These are phyloP conservation scores for Microsporum audouinii DNA, from an alignment of 2,329 filamentous ascomycete genomes.

Conservation along the genomic window DNA sequence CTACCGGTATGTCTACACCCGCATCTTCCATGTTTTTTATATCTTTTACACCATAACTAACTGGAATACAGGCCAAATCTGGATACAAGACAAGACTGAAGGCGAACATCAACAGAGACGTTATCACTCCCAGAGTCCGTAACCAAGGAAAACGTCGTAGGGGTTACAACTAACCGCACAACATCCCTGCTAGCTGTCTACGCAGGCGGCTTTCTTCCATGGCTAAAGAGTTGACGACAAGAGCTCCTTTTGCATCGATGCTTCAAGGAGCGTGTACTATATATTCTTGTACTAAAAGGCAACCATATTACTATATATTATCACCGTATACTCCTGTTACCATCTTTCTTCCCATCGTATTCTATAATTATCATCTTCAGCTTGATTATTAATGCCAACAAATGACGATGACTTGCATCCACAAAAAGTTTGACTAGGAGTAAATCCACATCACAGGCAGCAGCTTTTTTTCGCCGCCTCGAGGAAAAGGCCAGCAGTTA, in stretches of 20 bases:
- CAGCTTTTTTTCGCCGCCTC: neutral
- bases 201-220: neutral
- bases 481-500: neutral
- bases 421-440: neutral
- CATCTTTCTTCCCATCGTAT: neutral
- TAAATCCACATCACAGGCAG: neutral
- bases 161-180: slow-evolving; percentile 44
- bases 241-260: neutral
- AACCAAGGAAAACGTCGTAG: slow-evolving; percentile 82
- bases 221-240: neutral
- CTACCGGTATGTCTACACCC: slow-evolving; percentile 58
- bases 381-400: neutral
- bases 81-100: slow-evolving; percentile 81
- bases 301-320: neutral
- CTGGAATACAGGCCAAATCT: slow-evolving; percentile 38
- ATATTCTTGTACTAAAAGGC: slow-evolving; percentile 1
- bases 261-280: neutral
- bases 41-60: slow-evolving; percentile 12
- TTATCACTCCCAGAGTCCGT: slow-evolving; percentile 69
- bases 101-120: slow-evolving; percentile 81
- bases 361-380: neutral
- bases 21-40: neutral
- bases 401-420: neutral
- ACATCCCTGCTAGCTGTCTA: neutral
- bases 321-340: too few relatives aligned